These are phyloP conservation scores for Daphne laureola DNA, from an alignment of 441 rosid species.

Conservation along the genomic window DNA sequence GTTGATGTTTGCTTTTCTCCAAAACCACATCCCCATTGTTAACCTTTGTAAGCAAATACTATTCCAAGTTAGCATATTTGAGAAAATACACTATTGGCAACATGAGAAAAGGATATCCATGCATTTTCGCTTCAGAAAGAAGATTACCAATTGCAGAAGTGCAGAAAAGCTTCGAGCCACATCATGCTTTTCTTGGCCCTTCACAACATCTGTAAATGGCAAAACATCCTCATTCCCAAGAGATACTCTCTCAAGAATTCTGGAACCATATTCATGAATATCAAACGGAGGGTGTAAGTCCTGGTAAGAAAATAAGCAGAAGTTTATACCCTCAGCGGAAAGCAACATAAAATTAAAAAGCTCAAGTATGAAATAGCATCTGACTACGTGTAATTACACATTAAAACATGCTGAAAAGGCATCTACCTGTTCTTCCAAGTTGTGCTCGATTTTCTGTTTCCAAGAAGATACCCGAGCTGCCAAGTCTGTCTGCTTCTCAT, in stretches of 20 bases:
- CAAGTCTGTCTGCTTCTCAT: conserved; percentile 80
- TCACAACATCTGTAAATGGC: conserved; percentile 57
- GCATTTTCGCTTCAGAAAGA: background rate
- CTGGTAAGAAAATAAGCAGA: conserved; percentile 28
- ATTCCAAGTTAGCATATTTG: too few relatives aligned
- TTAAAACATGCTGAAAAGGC: background rate
- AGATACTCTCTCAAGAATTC: conserved; percentile 50
- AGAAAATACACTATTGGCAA: too few relatives aligned
- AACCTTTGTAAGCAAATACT: conserved; percentile 35
- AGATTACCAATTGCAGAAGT: conserved; percentile 84
- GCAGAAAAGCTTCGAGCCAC: conserved; percentile 89
- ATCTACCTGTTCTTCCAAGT: conserved; percentile 83
- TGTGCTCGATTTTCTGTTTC: conserved; percentile 87
- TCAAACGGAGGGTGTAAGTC: conserved; percentile 83
- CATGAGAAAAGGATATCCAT: background rate
- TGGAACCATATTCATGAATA: conserved; percentile 73
- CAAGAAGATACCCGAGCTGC: conserved; percentile 85
- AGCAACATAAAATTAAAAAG: conserved; percentile 4
- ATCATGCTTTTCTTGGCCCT: conserved; percentile 76
- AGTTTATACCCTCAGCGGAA: conserved; percentile 13
- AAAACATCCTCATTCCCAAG: conserved; percentile 21
- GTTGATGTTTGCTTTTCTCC: conserved; percentile 32
- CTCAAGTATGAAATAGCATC: background rate
- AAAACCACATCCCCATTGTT: conserved; percentile 77
- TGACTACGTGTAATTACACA: background rate